Base-by-base conservation (phyloP, 139 green algal species). In the Pleodorina starrii region DNA sequence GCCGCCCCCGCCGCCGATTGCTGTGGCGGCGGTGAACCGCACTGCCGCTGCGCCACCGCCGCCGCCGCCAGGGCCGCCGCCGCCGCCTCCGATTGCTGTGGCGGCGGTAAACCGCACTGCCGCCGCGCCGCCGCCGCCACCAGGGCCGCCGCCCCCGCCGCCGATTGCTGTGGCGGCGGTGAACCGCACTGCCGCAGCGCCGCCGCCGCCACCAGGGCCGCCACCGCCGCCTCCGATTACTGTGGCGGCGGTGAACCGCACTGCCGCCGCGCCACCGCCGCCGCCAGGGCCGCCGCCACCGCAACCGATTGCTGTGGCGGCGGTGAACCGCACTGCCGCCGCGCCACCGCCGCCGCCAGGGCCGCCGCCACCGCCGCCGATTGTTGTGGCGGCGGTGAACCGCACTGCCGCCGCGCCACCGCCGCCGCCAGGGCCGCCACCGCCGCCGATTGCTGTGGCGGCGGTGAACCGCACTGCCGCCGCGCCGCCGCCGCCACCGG, bases 331-430 rank as follows among this genome's bases (percentile, higher is more conserved):
- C 25, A 66, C 3, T n/a, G n/a, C n/a, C n/a, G n/a, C n/a, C n/a
- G n/a, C n/a, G 54, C 60, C 72, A 51, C 72, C 72, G 35, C 72
- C 72, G 72, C 72, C 72, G 9, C 72, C 72, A 44, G 75, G 75
- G 27, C 75, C 75, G 2, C 63, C 63, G 29, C 63, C 63, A 10
- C 75, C 75, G 43, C 75, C 43, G 14, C 42, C 73, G 14, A 40
- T 42, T 44, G 1, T 29, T n/a, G 75, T 40, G 19, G 27, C 14
- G 16, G 72, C 43, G 14, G 35, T 10, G 7, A 38, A 38, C 21
- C 63, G 11, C 19, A 66, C n/a, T n/a, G n/a, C n/a, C n/a, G n/a
- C n/a, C n/a, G n/a, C 19, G 23, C 2, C 25, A 14, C 63, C 63
- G 63, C 63, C 63, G 2, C 35, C 57, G 0, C 79, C 79, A 11